Evolutionary conservation across 1,139 yeast genomes (phyloP).

Genomic region (Taiozyma sp.): DNA sequence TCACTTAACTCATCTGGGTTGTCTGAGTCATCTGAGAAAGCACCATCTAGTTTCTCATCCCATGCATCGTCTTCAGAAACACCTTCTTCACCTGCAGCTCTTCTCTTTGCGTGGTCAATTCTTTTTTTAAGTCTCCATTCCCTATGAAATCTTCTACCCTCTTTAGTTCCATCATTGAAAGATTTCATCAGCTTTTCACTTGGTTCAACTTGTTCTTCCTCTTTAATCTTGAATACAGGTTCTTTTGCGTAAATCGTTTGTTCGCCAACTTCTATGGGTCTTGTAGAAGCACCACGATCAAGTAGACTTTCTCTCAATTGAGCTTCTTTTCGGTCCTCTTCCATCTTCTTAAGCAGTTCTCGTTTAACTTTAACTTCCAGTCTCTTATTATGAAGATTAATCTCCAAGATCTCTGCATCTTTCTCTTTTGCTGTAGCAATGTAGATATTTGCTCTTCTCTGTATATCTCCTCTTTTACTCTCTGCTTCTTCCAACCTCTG

Average conservation of each 20-base stretch:
- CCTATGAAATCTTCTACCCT: background rate
- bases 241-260: background rate
- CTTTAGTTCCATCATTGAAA: background rate
- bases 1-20: background rate
- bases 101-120: background rate
- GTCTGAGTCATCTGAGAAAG: conserved; percentile 3
- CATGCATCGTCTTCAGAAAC: conserved; percentile 4
- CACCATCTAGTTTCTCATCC: conserved; percentile 1
- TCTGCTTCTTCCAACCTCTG: background rate
- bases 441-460: background rate
- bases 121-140: background rate
- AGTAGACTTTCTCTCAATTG: background rate
- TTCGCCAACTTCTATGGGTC: background rate
- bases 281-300: background rate
- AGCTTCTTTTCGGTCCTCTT: background rate
- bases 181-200: background rate
- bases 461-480: background rate
- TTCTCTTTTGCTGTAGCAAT: background rate
- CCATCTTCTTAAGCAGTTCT: background rate
- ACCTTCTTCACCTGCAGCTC: conserved; percentile 1
- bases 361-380: background rate
- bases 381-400: background rate
- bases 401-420: background rate
- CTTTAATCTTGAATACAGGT: background rate
- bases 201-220: background rate